Conservation (phyloP, 352 stramenopile species). For the Globisporangium spinosum region DNA sequence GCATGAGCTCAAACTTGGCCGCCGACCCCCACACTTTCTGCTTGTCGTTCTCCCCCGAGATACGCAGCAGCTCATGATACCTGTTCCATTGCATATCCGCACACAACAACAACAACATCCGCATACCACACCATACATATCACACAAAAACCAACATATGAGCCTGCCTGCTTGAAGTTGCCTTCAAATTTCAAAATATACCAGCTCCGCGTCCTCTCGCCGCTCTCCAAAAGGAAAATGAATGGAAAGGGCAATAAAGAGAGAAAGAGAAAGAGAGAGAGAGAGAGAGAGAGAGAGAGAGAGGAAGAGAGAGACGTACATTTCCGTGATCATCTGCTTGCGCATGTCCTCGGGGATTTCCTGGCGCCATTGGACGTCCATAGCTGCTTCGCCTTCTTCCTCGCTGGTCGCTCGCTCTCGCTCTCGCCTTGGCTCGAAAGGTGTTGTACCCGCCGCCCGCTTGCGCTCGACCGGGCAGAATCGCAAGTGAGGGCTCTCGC, state of each 20-base stretch:
- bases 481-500: slow-evolving; percentile 11
- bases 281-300: slow-evolving; percentile 10
- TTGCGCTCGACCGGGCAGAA: slow-evolving; percentile 12
- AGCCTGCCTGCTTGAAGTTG: neutral
- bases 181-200: slow-evolving; percentile 8
- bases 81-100: slow-evolving; percentile 23
- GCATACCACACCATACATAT: neutral
- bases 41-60: slow-evolving; percentile 78
- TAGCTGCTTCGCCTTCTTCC: slow-evolving; percentile 12
- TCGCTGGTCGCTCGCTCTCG: neutral
- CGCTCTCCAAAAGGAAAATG: slow-evolving; percentile 2
- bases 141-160: slow-evolving; percentile 2
- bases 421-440: neutral
- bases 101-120: neutral
- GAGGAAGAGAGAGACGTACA: slow-evolving; percentile 39
- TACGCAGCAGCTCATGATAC: slow-evolving; percentile 82
- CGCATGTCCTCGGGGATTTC: slow-evolving; percentile 79
- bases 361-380: slow-evolving; percentile 67
- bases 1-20: slow-evolving; percentile 85
- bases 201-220: neutral
- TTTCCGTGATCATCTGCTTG: slow-evolving; percentile 88
- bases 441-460: neutral
- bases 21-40: slow-evolving; percentile 84
- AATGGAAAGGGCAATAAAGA: neutral
- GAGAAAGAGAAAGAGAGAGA: neutral